Percentiles rank a stretch among this genome's conserved stretches.
Evolutionary conservation across 345 rosid genomes (phyloP).

Genomic region (Linum trigynum): DNA sequence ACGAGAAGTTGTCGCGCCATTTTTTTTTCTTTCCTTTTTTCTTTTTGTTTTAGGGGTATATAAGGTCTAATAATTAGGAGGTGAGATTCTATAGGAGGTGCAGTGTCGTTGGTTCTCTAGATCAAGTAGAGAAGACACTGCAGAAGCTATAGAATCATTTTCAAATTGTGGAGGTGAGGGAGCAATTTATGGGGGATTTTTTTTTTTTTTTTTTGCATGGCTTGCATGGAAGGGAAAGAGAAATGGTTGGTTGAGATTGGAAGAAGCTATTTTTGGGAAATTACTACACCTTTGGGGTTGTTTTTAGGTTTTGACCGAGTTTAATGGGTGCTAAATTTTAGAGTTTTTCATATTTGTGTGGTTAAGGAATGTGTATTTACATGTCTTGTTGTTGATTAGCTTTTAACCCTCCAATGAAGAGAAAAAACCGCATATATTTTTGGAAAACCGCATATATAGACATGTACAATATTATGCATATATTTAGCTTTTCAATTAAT

Average conservation of each 20-base stretch:
- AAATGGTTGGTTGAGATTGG: background rate
- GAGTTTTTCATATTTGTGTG: background rate
- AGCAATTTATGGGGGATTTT: constrained; percentile 6
- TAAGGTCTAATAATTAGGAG: no score
- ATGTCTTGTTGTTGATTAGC: background rate
- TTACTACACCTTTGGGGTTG: background rate
- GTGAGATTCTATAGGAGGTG: constrained; percentile 6
- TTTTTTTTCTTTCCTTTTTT: background rate
- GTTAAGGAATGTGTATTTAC: background rate
- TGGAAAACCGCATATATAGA: no score
- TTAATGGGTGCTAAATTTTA: constrained; percentile 2
- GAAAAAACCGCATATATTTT: no score
- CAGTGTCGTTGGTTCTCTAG: constrained; percentile 15
- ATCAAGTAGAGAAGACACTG: constrained; percentile 19
- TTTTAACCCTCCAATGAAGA: no score
- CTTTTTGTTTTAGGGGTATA: background rate
- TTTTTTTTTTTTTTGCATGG: background rate
- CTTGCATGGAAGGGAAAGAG: background rate
- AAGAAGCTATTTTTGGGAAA: background rate
- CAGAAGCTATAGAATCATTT: constrained; percentile 11
- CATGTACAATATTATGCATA: no score
- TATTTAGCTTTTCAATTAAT: no score
- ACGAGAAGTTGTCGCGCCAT: constrained; percentile 24
- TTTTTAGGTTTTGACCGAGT: constrained; percentile 15
- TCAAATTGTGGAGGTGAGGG: background rate